Percentiles rank a stretch among this genome's conserved stretches.
Evolutionary conservation across 345 rosid genomes (phyloP).

Genomic region (Eucalyptus viminalis): DNA sequence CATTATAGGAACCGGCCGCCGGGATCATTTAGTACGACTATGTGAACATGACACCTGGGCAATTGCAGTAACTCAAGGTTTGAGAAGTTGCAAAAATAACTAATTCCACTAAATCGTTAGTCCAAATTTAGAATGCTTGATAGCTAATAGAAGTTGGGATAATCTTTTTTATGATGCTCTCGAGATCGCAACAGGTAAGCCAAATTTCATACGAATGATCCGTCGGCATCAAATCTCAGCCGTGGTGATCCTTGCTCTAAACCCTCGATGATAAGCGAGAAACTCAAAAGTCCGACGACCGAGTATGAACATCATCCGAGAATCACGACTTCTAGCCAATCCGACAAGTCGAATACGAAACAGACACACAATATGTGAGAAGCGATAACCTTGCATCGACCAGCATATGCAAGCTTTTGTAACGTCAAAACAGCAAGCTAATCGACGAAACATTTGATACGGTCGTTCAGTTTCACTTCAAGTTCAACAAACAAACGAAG

Average conservation of each 20-base stretch:
- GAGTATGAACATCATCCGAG: background rate
- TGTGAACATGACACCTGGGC: background rate
- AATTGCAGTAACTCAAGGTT: background rate
- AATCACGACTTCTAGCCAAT: background rate
- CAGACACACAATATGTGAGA: background rate
- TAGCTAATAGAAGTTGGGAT: background rate
- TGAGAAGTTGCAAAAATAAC: background rate
- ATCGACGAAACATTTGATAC: background rate
- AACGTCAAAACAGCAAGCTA: background rate
- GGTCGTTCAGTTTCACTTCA: background rate
- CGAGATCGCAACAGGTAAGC: background rate
- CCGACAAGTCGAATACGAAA: background rate
- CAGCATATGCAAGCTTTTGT: background rate
- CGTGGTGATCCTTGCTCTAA: background rate
- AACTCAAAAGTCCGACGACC: background rate
- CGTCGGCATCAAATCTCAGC: background rate
- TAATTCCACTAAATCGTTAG: background rate
- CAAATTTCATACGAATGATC: background rate
- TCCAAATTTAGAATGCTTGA: background rate
- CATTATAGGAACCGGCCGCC: too few species aligned
- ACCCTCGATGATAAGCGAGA: background rate
- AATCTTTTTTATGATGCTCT: background rate
- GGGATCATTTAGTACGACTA: background rate
- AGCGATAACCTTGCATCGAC: background rate
- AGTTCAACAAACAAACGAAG: background rate